Evolutionary conservation across 2,329 filamentous ascomycete genomes (phyloP).

Genomic region (Fusarium mangiferae): DNA sequence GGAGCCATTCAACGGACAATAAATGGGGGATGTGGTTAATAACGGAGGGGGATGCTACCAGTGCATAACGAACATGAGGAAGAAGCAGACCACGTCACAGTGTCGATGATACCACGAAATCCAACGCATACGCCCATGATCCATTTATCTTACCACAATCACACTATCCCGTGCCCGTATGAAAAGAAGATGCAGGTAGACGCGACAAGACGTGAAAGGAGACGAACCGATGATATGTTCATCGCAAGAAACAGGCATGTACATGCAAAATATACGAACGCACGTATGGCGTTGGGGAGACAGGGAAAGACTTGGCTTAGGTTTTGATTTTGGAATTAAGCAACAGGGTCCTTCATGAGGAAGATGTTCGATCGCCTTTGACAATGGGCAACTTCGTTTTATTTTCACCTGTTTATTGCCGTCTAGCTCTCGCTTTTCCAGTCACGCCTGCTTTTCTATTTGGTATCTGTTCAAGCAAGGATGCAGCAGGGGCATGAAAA

Average conservation of each 20-base stretch:
- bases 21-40: constrained; percentile 49
- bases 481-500: constrained; percentile 42
- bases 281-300: constrained; percentile 48
- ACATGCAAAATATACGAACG: constrained; percentile 35
- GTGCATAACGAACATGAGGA: constrained; percentile 31
- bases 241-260: constrained; percentile 22
- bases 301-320: constrained; percentile 16
- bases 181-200: constrained; percentile 26
- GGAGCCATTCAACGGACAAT: constrained; percentile 52
- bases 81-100: constrained; percentile 38
- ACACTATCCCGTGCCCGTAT: constrained; percentile 28
- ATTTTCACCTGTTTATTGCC: neutral
- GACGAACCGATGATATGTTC: constrained; percentile 5
- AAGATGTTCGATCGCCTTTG: constrained; percentile 7
- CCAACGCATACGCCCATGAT: constrained; percentile 40
- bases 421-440: constrained; percentile 15
- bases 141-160: constrained; percentile 25
- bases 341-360: constrained; percentile 1
- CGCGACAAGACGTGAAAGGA: constrained; percentile 20
- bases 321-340: constrained; percentile 19
- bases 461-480: constrained; percentile 20
- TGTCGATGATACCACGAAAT: constrained; percentile 52
- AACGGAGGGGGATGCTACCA: constrained; percentile 35
- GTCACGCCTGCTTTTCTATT: constrained; percentile 33
- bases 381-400: constrained; percentile 21